Evolutionary conservation across 371 early-diverging fungal genomes (phyloP), one percentile per base, ranked within the genome.

Genomic region (Lichtheimia ramosa): DNA sequence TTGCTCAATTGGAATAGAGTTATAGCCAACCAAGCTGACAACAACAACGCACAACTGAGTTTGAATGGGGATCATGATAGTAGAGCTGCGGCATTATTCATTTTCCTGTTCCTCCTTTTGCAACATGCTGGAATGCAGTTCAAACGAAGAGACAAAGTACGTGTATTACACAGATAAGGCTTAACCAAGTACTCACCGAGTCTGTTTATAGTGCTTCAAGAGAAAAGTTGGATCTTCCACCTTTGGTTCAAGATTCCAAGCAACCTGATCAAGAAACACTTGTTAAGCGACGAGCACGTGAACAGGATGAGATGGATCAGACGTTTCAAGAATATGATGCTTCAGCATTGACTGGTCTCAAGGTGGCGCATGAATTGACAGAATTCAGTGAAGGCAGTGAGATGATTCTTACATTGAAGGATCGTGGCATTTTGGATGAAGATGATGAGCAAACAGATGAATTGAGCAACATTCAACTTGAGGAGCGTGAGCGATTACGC

Each of bases 361-460:
- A 84, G 41, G 94, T 97, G 2, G 89, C 81, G 0, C 95, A 96
- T 66, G 83, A 80, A 43, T 25, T 93, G 40, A 64, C 81, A 1
- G 89, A 91, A 24, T 86, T 96, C 43, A 74, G 71, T 4, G 89
- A 87, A 62, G 89, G 86, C 13, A 81, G 77, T 2, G 97, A 96
- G 58, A 82, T 85, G 1, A 91, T 96, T 51, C 73, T 97, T 59
- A 93, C 94, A 0, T 69, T 97, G 16, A 93, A 93, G 63, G 98
- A 97, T 71, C 77, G 83, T 15, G 83, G 81, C 0, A 90, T 95
- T 56, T 67, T 86, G 34, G 93, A 89, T 39, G 83, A 89, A 56
- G 86, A 83, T 62, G 77, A 77, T n/a, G 88, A 87, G 24, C 87
- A 84, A 10, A 89, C 79, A 0, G 94, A 93, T 63, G 88, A 92